Base-by-base conservation (phyloP, 208 protist genomes). In the Wallacemonas collosoma region DNA sequence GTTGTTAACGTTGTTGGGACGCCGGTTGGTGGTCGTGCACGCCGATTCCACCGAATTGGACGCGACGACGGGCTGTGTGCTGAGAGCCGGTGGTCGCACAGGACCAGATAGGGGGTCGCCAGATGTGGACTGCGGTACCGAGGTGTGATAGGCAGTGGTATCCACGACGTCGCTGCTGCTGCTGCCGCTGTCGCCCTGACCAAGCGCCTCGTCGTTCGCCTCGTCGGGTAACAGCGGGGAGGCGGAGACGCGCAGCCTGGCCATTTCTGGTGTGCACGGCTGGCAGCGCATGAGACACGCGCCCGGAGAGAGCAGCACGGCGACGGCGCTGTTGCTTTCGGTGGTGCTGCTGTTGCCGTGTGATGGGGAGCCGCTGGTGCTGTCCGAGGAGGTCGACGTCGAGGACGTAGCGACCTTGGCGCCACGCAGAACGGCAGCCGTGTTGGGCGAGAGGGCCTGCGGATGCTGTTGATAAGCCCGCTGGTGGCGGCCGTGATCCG, bases 191-290 rank as follows among this genome's bases (percentile, higher is more conserved):
- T 14, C 0, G 35, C 9, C 15, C 8, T 17, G 6, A 38, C 17
- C 15, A 14, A 38, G 6, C 15, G 8, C 54, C 54, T 58, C 54
- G 15, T 58, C 54, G 14, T 58, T 17, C 6, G 6, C 17, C 8
- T 62, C 56, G 56, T 62, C 56, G 5, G 56, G 56, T 8, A 62
- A 62, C 35, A 62, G 15, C 3, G 56, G 56, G 3, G 56, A 62
- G 56, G 56, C 56, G 8, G 26, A 43, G 6, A 26, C 8, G 56
- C 56, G 17, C 4, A 0, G 9, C 14, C 5, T 8, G 26, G 36
- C 4, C 36, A 43, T 12, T 38, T 62, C 56, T 41, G 56, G 9
- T 8, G 56, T 43, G 36, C 3, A 26, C 6, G 56, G 56, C 35
- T 41, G 35, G 4, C 4, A 36, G 56, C 56, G 56, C 26, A 6